Evolutionary conservation across 352 stramenopile species (phyloP), one percentile per base, ranked within the genome.

Genomic region (Elongisporangium undulatum): DNA sequence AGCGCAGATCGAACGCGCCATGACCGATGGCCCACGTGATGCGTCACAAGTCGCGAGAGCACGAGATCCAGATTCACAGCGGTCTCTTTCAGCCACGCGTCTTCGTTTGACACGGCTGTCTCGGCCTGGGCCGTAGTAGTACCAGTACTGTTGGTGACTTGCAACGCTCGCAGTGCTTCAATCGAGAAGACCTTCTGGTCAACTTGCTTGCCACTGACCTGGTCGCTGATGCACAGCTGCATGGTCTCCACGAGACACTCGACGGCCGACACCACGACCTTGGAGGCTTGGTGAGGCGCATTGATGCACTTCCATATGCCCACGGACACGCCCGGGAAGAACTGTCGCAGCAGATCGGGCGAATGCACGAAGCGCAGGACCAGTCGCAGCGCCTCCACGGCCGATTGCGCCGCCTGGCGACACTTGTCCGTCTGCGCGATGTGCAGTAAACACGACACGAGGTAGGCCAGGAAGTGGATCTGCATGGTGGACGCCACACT

Each of bases 381-480:
- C 20, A 61, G 59, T 21, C 65, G 64, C 8, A 89, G 67, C 51
- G 70, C 69, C 39, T 82, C 63, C 49, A 89, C 57, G 2, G 77
- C 71, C 51, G 67, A 58, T 19, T 72, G 54, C 16, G 75, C 75
- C 20, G 68, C 70, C 2, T 77, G 61, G 1, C 75, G 71, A 61
- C 72, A 87, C 0, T 69, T 61, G 59, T 87, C 80, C 21, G 67
- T 69, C 57, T 89, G 62, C 13, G 72, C 77, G 21, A 92, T 66
- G 56, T 90, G 73, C 49, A 94, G 59, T 21, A 92, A 55, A 53
- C 74, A 67, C 8, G 77, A 79, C 12, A 94, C 69, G 4, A 82
- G 26, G 55, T 91, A 94, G 24, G 82, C 82, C 54, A 92, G 72
- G 39, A 94, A 90, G 58, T 94, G 69, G 13, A 75, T 68, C 17